A percentile compares a stretch with the other conserved stretches of the same genome.
Evolutionary conservation across 345 rosid species (phyloP).

Genomic region (Triadica sebifera): DNA sequence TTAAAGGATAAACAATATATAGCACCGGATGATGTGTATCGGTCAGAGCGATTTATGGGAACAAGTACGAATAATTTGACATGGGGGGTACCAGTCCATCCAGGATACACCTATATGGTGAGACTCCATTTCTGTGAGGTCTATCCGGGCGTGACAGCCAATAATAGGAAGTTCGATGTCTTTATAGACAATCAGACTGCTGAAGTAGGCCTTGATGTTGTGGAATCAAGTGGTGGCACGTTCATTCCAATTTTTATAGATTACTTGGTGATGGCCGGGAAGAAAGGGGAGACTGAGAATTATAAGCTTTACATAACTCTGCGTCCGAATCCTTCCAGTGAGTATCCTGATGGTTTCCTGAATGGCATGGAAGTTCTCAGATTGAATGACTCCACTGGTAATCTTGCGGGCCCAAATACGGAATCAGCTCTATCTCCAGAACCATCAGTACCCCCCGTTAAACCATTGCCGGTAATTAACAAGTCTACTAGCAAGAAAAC

Average conservation of each 20-base stretch:
- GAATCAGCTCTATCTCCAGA: neutral
- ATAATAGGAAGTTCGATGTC: conserved; percentile 3
- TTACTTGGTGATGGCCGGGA: conserved; percentile 6
- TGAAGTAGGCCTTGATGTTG: conserved; percentile 7
- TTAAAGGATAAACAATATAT: conserved; percentile 1
- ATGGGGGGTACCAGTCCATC: neutral
- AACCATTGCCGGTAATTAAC: neutral
- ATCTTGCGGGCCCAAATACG: conserved; percentile 4
- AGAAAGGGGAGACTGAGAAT: neutral
- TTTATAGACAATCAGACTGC: conserved; percentile 13
- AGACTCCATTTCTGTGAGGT: conserved; percentile 25
- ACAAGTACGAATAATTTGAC: neutral
- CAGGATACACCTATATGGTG: conserved; percentile 5
- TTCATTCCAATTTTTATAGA: conserved; percentile 11
- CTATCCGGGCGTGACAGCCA: neutral
- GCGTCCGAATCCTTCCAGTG: neutral
- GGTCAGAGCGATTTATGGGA: neutral
- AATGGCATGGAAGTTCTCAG: conserved; percentile 13
- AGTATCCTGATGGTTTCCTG: neutral
- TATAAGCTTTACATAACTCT: neutral
- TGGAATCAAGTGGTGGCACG: conserved; percentile 9
- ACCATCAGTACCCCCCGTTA: neutral
- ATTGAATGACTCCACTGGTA: conserved; percentile 5
- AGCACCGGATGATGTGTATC: neutral
- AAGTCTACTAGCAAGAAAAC: neutral